Conservation (phyloP, 176 grass and related monocot genomes). For the Coix lacrymajobi region DNA sequence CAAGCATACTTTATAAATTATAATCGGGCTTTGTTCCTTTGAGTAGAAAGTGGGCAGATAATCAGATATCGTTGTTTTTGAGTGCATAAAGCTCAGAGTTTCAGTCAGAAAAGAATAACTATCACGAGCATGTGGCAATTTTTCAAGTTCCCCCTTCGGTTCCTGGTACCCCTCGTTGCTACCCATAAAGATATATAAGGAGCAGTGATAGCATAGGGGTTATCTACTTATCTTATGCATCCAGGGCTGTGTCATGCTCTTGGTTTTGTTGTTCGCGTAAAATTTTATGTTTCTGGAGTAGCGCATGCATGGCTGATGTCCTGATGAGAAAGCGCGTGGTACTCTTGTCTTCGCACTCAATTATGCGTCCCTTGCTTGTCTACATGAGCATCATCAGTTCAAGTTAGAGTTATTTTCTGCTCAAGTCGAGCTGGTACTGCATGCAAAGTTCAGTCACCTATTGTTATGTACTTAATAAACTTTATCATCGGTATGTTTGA, state of each 20-base stretch:
- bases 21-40: background rate
- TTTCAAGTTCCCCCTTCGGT: background rate
- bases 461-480: too few relatives aligned
- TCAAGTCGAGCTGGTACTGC: too few relatives aligned
- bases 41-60: background rate
- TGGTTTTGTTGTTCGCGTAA: background rate
- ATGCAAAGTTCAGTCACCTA: too few relatives aligned
- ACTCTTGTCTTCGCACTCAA: background rate
- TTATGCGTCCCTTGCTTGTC: background rate
- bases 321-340: background rate
- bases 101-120: background rate
- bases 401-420: background rate
- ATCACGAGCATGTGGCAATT: background rate
- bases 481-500: too few relatives aligned
- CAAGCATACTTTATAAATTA: background rate
- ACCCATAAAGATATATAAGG: background rate
- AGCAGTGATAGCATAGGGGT: background rate
- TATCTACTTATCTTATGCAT: too few relatives aligned
- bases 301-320: too few relatives aligned
- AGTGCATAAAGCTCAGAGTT: background rate
- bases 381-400: background rate
- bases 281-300: too few relatives aligned
- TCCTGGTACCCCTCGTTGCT: background rate
- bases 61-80: background rate
- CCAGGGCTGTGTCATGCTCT: too few relatives aligned